These are phyloP conservation scores for Rhodofomes roseus DNA, from an alignment of 1,284 basidiomycete genomes.

Conservation along the genomic window DNA sequence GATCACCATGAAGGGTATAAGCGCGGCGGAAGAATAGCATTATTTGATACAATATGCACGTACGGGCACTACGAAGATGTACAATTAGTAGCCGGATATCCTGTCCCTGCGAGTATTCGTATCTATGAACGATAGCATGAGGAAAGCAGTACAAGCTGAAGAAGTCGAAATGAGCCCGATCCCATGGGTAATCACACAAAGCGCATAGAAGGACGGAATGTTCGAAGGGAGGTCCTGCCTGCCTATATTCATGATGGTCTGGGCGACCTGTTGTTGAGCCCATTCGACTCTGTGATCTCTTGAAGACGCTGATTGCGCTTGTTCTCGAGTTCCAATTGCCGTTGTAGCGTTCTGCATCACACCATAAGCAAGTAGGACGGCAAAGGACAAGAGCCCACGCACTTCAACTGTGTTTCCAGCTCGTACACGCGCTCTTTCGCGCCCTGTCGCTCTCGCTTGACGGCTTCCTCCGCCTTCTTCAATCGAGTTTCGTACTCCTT, in stretches of 20 bases:
- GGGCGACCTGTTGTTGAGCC: constrained; percentile 31
- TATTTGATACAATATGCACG: constrained; percentile 7
- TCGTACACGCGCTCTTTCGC: constrained; percentile 81
- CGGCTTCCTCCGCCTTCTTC: constrained; percentile 86
- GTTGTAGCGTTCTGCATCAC: constrained; percentile 52
- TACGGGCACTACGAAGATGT: constrained; percentile 4
- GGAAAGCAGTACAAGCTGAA: not conserved
- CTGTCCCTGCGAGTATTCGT: not conserved
- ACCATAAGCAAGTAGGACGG: not conserved
- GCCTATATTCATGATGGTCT: constrained; percentile 5
- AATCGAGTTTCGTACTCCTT: constrained; percentile 87
- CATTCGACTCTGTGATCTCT: constrained; percentile 52
- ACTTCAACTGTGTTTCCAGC: constrained; percentile 71
- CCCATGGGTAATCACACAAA: constrained; percentile 2
- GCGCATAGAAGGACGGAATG: constrained; percentile 6
- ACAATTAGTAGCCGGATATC: constrained; percentile 1
- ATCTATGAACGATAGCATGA: constrained; percentile 1
- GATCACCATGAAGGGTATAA: not conserved
- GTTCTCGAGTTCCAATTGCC: constrained; percentile 67
- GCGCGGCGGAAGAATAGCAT: not conserved
- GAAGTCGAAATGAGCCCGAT: not conserved
- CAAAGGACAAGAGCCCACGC: constrained; percentile 19
- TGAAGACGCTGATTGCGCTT: constrained; percentile 64
- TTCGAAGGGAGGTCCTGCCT: not conserved
- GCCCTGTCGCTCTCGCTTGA: constrained; percentile 94